phyloP scores from a whole-genome alignment of 192 early-diverging fungal genomes.

The Coemansia sp. region DNA sequence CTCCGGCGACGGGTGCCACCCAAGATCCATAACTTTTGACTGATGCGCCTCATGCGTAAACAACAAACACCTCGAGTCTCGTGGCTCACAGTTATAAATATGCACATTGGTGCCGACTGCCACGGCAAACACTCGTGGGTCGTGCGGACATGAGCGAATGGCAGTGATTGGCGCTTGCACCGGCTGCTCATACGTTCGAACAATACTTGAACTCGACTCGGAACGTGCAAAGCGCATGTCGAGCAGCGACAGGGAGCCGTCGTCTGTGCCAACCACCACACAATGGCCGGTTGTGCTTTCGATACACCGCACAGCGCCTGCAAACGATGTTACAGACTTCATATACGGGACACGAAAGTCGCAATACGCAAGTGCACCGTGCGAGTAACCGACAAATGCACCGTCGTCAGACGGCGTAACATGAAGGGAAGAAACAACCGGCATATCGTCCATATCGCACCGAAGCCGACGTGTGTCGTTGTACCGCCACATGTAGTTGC shows the following conservation, averaged over 20 bases:
- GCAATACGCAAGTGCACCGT: conserved; percentile 18
- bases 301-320: conserved; percentile 19
- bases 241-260: conserved; percentile 16
- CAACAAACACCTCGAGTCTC: background rate
- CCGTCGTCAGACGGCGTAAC: conserved; percentile 17
- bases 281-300: conserved; percentile 10
- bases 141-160: conserved; percentile 36
- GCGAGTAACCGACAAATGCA: conserved; percentile 24
- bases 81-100: conserved; percentile 18
- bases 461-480: conserved; percentile 39
- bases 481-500: conserved; percentile 46
- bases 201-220: background rate
- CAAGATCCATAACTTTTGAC: conserved; percentile 30
- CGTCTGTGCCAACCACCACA: conserved; percentile 28
- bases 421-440: conserved; percentile 25
- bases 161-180: background rate
- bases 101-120: conserved; percentile 24
- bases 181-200: conserved; percentile 2
- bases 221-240: conserved; percentile 28
- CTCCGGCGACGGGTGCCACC: conserved; percentile 36
- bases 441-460: background rate
- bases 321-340: conserved; percentile 3
- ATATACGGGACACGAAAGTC: conserved; percentile 43
- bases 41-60: conserved; percentile 40
- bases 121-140: conserved; percentile 31